These are phyloP conservation scores for Geotrichum candidum DNA, from an alignment of 1,139 yeast species.

Conservation along the genomic window DNA sequence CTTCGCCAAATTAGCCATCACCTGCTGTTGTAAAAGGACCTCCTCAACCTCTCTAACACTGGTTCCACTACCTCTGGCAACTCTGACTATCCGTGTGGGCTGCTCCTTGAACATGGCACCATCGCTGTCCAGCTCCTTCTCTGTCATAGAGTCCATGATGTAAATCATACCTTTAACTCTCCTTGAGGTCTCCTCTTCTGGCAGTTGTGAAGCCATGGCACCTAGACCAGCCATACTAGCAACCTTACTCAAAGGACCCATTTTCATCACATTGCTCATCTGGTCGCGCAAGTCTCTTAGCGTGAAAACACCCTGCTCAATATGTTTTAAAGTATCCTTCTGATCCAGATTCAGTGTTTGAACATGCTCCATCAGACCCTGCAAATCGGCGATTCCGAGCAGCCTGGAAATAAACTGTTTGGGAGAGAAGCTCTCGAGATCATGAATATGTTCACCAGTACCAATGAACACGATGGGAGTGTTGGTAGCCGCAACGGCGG, in stretches of 20 bases:
- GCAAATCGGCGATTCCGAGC: conserved; percentile 92
- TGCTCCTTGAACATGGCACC: conserved; percentile 74
- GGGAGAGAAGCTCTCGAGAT: conserved; percentile 87
- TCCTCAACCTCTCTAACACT: conserved; percentile 90
- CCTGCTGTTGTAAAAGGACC: conserved; percentile 83
- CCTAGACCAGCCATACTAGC: conserved; percentile 90
- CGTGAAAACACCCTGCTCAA: conserved; percentile 93
- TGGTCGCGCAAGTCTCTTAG: conserved; percentile 88
- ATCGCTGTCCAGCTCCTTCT: conserved; percentile 83
- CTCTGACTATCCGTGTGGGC: conserved; percentile 81
- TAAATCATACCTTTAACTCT: conserved; percentile 84
- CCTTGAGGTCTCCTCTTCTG: conserved; percentile 79
- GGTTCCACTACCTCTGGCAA: conserved; percentile 96
- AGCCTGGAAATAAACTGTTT: conserved; percentile 81
- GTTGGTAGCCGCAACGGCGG: conserved; percentile 95
- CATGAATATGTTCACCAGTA: conserved; percentile 96
- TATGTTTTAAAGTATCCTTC: conserved; percentile 85
- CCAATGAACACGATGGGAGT: conserved; percentile 97
- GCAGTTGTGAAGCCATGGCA: conserved; percentile 71
- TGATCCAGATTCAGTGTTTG: conserved; percentile 85
- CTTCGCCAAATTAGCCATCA: conserved; percentile 93
- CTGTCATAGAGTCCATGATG: conserved; percentile 95
- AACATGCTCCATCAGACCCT: conserved; percentile 89
- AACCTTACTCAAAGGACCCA: conserved; percentile 92
- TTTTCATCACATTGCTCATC: conserved; percentile 88